Percentiles rank a stretch among this genome's conserved stretches.
phyloP scores from a whole-genome alignment of 768 basidiomycete genomes.

The Psilocybe subaeruginosa region DNA sequence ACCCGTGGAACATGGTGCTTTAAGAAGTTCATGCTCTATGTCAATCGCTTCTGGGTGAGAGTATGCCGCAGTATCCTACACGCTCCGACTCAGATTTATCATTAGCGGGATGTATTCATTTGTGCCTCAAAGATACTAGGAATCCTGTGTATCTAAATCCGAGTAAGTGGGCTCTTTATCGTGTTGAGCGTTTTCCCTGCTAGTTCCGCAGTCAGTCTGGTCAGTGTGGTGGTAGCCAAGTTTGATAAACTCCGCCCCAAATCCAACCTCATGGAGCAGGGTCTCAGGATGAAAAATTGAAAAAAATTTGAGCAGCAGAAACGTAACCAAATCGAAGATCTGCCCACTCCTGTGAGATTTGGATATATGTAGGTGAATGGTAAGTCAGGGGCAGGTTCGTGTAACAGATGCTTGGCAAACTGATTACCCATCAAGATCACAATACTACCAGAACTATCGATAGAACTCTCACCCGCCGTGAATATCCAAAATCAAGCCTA shows the following conservation, averaged over 20 bases:
- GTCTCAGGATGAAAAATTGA: no score
- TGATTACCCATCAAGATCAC: not conserved
- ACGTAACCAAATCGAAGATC: not conserved
- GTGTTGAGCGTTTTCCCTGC: not conserved
- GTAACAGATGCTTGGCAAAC: not conserved
- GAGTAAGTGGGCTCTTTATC: not conserved
- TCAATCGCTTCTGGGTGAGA: not conserved
- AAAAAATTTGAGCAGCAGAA: no score
- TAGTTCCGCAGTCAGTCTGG: no score
- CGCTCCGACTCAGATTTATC: not conserved
- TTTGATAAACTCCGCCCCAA: no score
- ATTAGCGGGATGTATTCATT: not conserved
- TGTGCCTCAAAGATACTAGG: not conserved
- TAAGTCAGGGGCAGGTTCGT: not conserved
- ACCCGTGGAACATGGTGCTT: not conserved
- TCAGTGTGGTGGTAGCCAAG: no score
- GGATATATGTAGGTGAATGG: not conserved
- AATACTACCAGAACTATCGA: not conserved
- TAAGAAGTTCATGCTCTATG: not conserved
- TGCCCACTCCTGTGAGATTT: not conserved
- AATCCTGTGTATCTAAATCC: not conserved
- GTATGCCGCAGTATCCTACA: not conserved
- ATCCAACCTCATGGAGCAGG: no score
- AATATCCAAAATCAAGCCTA: not conserved
- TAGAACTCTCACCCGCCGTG: not conserved